A percentile compares a stretch with the other conserved stretches of the same genome.
Conservation (phyloP, 2,329 filamentous ascomycete genomes). For the Phaeoacremonium minimum region DNA sequence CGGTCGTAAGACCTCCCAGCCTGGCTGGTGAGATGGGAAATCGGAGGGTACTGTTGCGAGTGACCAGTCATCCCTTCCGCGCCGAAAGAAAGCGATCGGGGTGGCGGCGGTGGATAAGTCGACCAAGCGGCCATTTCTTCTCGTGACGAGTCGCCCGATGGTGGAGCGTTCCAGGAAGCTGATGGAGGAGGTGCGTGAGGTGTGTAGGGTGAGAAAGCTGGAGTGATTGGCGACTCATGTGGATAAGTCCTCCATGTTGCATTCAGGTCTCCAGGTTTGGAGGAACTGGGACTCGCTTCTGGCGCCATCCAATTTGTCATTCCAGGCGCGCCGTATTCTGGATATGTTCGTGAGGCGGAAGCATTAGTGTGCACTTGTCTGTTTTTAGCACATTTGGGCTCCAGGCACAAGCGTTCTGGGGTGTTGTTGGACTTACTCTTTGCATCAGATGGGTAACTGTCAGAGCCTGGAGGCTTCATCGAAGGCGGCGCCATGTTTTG, state of each 20-base stretch:
- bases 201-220: constrained; percentile 45
- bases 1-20: constrained; percentile 34
- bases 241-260: constrained; percentile 45
- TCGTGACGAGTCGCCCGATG: constrained; percentile 31
- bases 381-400: constrained; percentile 21
- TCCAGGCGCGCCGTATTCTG: constrained; percentile 31
- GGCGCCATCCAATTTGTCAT: constrained; percentile 39
- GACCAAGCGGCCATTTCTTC: constrained; percentile 39
- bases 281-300: constrained; percentile 28
- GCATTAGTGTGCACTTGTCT: constrained; percentile 27
- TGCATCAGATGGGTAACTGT: constrained; percentile 30
- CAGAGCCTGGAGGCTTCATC: constrained; percentile 31
- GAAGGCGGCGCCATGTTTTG: constrained; percentile 39
- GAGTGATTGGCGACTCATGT: constrained; percentile 44
- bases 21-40: constrained; percentile 25
- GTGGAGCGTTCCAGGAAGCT: constrained; percentile 34
- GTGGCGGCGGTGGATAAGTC: constrained; percentile 32
- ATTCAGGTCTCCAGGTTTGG: constrained; percentile 35
- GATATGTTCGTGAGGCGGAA: constrained; percentile 24
- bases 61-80: constrained; percentile 32
- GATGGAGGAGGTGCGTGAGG: constrained; percentile 31
- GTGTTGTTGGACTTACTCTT: constrained; percentile 45
- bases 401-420: no score
- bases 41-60: constrained; percentile 33
- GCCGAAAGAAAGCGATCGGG: constrained; percentile 44